Evolutionary conservation across 169 alveolate genomes (phyloP).

Genomic region (Eimeria zaria): DNA sequence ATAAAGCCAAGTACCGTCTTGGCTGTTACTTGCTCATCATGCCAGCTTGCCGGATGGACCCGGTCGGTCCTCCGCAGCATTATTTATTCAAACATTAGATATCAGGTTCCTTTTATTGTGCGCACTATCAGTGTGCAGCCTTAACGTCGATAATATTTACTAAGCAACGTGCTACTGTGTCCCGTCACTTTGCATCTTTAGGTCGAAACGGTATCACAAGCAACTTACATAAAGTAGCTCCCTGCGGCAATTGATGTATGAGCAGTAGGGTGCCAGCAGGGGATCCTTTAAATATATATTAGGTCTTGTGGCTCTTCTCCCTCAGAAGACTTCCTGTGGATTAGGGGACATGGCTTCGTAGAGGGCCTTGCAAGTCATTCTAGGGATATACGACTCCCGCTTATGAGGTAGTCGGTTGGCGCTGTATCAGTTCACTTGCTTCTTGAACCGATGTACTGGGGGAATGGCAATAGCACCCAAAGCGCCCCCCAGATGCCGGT

Average conservation of each 20-base stretch:
- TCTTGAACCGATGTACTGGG: no score
- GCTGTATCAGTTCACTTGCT: neutral
- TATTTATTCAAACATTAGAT: neutral
- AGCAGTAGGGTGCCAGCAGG: neutral
- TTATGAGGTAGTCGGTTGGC: neutral
- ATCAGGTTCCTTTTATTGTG: slow-evolving; percentile 54
- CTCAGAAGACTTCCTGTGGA: no score
- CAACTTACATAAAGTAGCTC: neutral
- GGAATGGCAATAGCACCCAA: neutral
- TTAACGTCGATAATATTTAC: no score
- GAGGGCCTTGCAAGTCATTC: neutral
- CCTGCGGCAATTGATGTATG: neutral
- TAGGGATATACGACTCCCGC: no score
- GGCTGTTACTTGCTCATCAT: neutral
- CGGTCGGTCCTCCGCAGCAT: slow-evolving; percentile 40
- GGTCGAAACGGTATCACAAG: neutral
- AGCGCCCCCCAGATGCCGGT: neutral
- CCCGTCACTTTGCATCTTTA: no score
- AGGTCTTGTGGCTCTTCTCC: neutral
- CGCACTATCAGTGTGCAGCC: neutral
- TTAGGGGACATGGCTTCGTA: no score
- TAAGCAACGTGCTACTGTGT: no score
- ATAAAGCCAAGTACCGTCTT: neutral
- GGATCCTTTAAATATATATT: neutral
- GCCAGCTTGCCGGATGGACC: slow-evolving; percentile 22